phyloP scores from a whole-genome alignment of 129 eudicot genomes.

The Flaveria robusta region DNA sequence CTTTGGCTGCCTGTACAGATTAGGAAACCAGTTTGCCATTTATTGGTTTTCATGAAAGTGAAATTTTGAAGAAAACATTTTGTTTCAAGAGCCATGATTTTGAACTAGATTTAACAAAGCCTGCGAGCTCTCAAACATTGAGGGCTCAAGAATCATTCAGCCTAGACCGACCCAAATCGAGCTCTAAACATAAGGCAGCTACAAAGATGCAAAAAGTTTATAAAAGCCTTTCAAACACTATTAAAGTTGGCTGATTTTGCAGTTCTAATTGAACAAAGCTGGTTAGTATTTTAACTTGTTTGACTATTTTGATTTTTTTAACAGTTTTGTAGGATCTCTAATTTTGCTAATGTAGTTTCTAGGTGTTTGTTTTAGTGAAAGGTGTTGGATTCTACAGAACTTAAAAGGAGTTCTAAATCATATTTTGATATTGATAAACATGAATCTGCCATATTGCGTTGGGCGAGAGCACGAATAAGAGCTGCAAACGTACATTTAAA shows the following conservation, averaged over 20 bases:
- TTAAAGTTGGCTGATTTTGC: constrained; percentile 97
- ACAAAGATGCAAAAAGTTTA: constrained; percentile 88
- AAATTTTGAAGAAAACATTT: constrained; percentile 41
- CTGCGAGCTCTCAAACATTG: constrained; percentile 38
- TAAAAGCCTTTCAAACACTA: constrained; percentile 92
- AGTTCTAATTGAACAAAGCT: constrained; percentile 82
- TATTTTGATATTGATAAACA: constrained; percentile 80
- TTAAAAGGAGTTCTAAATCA: constrained; percentile 76
- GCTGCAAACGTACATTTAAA: constrained; percentile 78
- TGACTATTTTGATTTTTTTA: constrained; percentile 2
- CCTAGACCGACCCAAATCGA: constrained; percentile 37
- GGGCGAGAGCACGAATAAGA: constrained; percentile 90
- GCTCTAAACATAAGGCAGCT: constrained; percentile 83
- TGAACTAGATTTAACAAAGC: constrained; percentile 36
- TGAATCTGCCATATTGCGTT: constrained; percentile 85
- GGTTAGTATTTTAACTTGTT: constrained; percentile 43
- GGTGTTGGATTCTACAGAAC: constrained; percentile 78
- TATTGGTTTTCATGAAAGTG: constrained; percentile 30
- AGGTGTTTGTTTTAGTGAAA: constrained; percentile 59
- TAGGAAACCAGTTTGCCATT: constrained; percentile 46
- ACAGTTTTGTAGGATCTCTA: neutral
- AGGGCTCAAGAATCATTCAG: constrained; percentile 44
- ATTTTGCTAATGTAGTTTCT: neutral
- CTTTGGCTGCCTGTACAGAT: constrained; percentile 47
- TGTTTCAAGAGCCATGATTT: constrained; percentile 48